Conservation (phyloP, 169 alveolate genomes). For the Eimeria sp. region DNA sequence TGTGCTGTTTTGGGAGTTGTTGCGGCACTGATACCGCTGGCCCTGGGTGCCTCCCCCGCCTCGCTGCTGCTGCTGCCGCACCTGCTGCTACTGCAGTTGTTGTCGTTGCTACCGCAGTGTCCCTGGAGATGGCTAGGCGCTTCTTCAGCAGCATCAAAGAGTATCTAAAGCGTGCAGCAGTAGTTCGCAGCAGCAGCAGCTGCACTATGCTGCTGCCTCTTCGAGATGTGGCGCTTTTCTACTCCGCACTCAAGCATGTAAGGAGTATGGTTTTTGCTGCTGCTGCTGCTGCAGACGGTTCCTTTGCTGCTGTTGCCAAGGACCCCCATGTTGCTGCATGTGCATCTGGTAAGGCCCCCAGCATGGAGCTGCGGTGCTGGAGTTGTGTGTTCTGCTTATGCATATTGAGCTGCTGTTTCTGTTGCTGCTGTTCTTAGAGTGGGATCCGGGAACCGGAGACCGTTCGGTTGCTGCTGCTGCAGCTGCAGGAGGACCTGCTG, state of each 20-base stretch:
- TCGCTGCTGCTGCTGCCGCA: background rate
- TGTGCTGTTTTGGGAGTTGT: background rate
- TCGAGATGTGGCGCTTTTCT: constrained; percentile 46
- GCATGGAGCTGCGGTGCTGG: background rate
- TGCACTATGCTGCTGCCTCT: constrained; percentile 57
- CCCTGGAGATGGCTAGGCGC: constrained; percentile 2
- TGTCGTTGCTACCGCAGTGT: constrained; percentile 36
- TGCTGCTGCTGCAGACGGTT: background rate
- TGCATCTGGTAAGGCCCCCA: background rate
- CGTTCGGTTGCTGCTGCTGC: constrained; percentile 37
- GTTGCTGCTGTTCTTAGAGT: constrained; percentile 54
- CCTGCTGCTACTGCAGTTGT: background rate
- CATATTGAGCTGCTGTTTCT: background rate
- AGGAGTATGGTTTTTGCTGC: background rate
- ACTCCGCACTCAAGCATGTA: constrained; percentile 55
- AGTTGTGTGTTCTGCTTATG: background rate
- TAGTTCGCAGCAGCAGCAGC: constrained; percentile 2
- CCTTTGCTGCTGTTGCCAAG: constrained; percentile 5
- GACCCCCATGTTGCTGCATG: background rate
- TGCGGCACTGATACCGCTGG: background rate
- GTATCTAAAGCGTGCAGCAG: constrained; percentile 18
- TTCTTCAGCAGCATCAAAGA: constrained; percentile 5
- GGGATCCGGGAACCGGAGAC: constrained; percentile 6
- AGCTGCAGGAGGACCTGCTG: constrained; percentile 45
- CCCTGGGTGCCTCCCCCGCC: background rate